Base-by-base conservation (phyloP, 768 basidiomycete genomes). In the Suillus sp. region DNA sequence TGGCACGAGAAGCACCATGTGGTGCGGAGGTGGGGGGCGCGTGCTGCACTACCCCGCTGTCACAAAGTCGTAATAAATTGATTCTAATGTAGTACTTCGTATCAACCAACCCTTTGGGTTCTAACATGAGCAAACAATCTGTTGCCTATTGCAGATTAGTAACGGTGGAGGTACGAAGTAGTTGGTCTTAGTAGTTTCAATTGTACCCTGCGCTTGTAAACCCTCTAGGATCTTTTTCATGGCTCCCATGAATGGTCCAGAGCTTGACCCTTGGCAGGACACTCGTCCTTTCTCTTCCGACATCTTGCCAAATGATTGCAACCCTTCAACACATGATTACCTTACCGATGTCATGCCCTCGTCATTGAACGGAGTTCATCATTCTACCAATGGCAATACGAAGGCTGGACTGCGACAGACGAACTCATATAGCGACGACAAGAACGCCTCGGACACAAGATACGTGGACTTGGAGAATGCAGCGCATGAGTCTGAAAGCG, bases 331-430 rank as follows among this genome's bases (percentile, higher is more conserved):
- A 14, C 13, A 54, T 16, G 53, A 54, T 54, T 22, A 1, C 18
- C 11, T 35, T 22, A 14, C 50, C 25, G 7, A 51, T 32, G 50
- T 20, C 18, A 20, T 32, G 50, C 30, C 16, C 50, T 18, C 20
- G 18, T 51, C 50, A 55, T 55, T 55, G 34, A 55, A 55, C 9
- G 54, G 54, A 8, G 8, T 13, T 1, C 54, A 55, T 37, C 35
- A 35, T 22, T 22, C 54, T 59, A 66, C 64, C 34, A 70, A 68
- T 48, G 74, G 72, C 50, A 69, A 71, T 35, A 64, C 61, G 32
- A 58, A 61, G 35, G 34, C 13, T 5, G 35, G 37, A 55, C 34
- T 7, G 58, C 53, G 6, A 59, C 37, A 27, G 38, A 59, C 14
- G 59, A 57, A 53, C 27, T 9, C 37, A 14, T 38, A 42, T 18